Evolutionary conservation across 2,329 filamentous ascomycete genomes (phyloP).

Genomic region (Colletotrichum sp.): DNA sequence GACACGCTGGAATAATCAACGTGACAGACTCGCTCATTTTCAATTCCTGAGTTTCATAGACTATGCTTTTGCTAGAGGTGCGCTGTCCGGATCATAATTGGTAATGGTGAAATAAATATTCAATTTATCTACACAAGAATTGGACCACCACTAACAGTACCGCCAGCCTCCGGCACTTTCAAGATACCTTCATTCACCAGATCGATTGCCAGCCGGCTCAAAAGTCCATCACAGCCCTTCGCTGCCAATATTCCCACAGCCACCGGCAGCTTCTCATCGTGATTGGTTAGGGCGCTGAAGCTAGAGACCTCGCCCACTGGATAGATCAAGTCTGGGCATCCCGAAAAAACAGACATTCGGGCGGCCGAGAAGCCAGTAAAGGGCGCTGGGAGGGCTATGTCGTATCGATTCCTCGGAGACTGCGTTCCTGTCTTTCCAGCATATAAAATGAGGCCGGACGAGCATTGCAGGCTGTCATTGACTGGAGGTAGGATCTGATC

Average conservation of each 20-base stretch:
- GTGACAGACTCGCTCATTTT: neutral
- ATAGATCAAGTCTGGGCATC: neutral
- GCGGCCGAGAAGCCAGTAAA: neutral
- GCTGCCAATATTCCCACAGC: neutral
- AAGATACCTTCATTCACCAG: neutral
- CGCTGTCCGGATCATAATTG: neutral
- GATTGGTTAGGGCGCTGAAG: neutral
- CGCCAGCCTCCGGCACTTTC: neutral
- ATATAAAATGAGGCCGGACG: neutral
- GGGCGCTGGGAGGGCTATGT: neutral
- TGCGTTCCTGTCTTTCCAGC: neutral
- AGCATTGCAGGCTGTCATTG: neutral
- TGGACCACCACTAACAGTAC: neutral
- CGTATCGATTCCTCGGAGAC: neutral
- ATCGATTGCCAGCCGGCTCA: neutral
- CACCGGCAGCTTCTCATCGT: neutral
- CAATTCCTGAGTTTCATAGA: fast-evolving
- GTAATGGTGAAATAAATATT: neutral
- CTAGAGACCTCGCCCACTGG: neutral
- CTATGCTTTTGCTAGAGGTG: neutral
- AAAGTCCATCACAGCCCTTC: neutral
- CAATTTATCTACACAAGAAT: neutral
- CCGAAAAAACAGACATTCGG: neutral
- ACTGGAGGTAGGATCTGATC: neutral
- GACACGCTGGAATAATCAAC: neutral